A percentile compares a stretch with the other conserved stretches of the same genome.
Evolutionary conservation across 495 filamentous ascomycete species (phyloP).

Genomic region (Penicillium soppii): DNA sequence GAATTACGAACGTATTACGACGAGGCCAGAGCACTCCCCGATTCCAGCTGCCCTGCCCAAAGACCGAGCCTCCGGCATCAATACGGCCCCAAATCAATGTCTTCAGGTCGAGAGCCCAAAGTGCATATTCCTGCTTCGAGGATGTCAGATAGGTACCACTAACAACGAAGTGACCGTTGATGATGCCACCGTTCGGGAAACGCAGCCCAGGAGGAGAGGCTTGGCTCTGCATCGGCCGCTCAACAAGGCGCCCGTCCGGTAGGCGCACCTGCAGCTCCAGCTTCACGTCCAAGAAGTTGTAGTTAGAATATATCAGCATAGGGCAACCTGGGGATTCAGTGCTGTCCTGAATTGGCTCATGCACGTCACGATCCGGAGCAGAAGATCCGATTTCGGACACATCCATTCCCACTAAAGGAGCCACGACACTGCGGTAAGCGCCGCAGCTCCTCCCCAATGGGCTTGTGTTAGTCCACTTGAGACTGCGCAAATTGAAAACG

Average conservation of each 20-base stretch:
- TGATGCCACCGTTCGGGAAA: constrained; percentile 92
- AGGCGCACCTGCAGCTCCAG: constrained; percentile 86
- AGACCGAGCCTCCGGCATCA: constrained; percentile 90
- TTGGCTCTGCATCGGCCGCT: constrained; percentile 83
- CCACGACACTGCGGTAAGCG: constrained; percentile 92
- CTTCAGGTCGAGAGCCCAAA: constrained; percentile 90
- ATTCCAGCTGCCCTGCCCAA: constrained; percentile 96
- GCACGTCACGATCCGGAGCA: constrained; percentile 35
- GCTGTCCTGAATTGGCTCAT: constrained; percentile 34
- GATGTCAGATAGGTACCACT: constrained; percentile 96
- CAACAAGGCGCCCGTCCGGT: constrained; percentile 79
- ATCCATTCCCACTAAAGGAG: constrained; percentile 69
- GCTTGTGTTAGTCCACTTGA: constrained; percentile 91
- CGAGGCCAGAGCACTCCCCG: constrained; percentile 89
- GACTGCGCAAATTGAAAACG: constrained; percentile 93
- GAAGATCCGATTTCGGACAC: constrained; percentile 69
- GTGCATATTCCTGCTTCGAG: constrained; percentile 95
- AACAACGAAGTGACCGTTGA: constrained; percentile 93
- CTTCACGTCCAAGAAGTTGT: constrained; percentile 97
- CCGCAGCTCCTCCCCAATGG: constrained; percentile 86
- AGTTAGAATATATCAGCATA: constrained; percentile 98
- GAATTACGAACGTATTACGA: constrained; percentile 89
- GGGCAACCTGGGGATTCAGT: constrained; percentile 62
- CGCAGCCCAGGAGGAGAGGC: constrained; percentile 88
- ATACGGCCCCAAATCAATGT: constrained; percentile 92